These are phyloP conservation scores for Davidsoniella eucalypti DNA, from an alignment of 2,329 filamentous ascomycete genomes.

Conservation along the genomic window DNA sequence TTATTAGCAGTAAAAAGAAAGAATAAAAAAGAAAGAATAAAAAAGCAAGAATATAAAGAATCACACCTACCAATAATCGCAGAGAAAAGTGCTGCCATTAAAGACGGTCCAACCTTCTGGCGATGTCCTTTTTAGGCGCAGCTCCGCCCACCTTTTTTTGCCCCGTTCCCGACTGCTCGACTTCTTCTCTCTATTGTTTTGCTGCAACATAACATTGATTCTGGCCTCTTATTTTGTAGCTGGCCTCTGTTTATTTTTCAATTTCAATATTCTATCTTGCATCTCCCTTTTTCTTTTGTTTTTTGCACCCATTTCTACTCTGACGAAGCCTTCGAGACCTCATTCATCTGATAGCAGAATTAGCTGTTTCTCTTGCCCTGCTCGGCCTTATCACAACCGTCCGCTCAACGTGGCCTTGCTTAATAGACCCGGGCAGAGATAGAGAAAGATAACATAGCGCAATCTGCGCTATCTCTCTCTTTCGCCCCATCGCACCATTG, in stretches of 20 bases:
- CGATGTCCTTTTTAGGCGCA: slow-evolving; percentile 10
- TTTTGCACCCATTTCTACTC: background rate
- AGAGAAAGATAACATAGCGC: too few relatives aligned
- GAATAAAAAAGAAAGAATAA: background rate
- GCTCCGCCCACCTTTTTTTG: slow-evolving; percentile 5
- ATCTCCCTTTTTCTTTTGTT: too few relatives aligned
- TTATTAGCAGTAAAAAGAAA: background rate
- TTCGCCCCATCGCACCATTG: background rate
- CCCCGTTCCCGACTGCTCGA: background rate
- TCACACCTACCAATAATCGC: too few relatives aligned
- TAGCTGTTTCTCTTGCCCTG: background rate
- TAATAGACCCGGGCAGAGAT: too few relatives aligned
- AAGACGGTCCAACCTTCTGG: background rate
- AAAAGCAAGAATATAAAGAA: background rate
- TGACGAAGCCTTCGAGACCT: background rate
- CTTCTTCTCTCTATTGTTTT: background rate
- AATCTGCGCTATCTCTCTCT: background rate
- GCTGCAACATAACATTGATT: too few relatives aligned
- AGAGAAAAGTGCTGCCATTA: too few relatives aligned
- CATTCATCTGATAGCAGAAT: background rate
- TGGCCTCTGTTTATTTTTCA: background rate
- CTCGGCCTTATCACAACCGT: background rate
- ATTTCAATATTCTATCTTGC: background rate
- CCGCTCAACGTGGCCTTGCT: too few relatives aligned
- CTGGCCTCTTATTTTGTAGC: background rate